Evolutionary conservation across 129 eudicot genomes (phyloP), one percentile per base, ranked within the genome.

Genomic region (Flaveria bidentis): DNA sequence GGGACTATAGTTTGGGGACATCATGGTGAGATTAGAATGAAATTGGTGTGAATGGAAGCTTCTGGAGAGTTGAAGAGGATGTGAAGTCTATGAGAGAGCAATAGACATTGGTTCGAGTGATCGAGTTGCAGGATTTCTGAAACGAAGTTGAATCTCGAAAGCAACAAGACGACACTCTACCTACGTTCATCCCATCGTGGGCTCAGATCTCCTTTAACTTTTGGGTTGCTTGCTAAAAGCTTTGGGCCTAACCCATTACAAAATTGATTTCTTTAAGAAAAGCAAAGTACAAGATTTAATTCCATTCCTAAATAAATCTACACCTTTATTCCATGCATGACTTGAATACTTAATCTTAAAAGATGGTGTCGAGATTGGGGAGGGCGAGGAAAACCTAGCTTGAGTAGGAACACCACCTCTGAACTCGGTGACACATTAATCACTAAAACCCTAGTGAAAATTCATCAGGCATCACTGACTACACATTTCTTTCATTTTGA

Each of bases 1-100:
- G 2, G 82, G 86, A 22, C 36, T 75, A 25, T 53, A 87, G 58
- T 85, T 85, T 20, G 97, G 92, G 72, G 84, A 75, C 80, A 67
- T 81, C 76, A 74, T 75, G 36, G 74, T 64, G 60, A 80, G 73
- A 63, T 64, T 55, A 20, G 71, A 69, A 49, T 22, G 72, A 75
- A 62, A 9, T 2, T 16, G 36, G 0, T 28, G 55, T 5, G 56
- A 56, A 18, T 39, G 41, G 20, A 73, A 58, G 78, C 44, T 73
- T 15, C 10, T 0, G 3, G 66, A 76, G 73, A 69, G 75, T 69
- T 78, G 70, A 77, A 41, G 42, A 67, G 25, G 67, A 25, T 20
- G 22, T 33, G 16, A 51, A 30, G 69, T 77, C 63, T 36, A 77
- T 4, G 67, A 55, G 56, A 36, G 67, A 41, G n/a, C 60, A 41